Conservation (phyloP, 345 rosid genomes). For the Noccaea bulbosa region DNA sequence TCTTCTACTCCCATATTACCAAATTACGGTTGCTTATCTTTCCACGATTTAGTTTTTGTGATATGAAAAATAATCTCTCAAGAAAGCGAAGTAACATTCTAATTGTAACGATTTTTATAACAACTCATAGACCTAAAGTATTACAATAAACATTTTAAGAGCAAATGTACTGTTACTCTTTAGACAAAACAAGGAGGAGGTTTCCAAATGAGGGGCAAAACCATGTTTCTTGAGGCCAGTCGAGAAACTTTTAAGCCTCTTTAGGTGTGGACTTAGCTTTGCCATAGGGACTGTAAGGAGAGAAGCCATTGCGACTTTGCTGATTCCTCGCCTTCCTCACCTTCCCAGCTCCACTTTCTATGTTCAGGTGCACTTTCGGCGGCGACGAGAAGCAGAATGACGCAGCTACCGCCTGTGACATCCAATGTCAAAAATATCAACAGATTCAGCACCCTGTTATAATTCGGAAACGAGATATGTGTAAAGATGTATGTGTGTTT, state of each 20-base stretch:
- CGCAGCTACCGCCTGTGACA: constrained; percentile 77
- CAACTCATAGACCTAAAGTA: constrained; percentile 9
- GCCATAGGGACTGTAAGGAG: constrained; percentile 81
- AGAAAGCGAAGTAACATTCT: no score
- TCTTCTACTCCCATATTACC: no score
- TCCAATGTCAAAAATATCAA: background rate
- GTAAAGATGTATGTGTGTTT: background rate
- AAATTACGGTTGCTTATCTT: no score
- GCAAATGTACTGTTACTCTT: background rate
- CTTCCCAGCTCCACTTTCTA: constrained; percentile 89
- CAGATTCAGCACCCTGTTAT: background rate
- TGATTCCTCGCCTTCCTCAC: constrained; percentile 63
- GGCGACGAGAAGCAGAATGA: constrained; percentile 92
- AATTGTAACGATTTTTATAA: constrained; percentile 18
- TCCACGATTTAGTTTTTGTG: no score
- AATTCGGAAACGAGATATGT: background rate
- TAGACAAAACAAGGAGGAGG: constrained; percentile 28
- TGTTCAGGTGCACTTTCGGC: constrained; percentile 81
- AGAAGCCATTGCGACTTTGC: constrained; percentile 60
- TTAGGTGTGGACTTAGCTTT: constrained; percentile 57
- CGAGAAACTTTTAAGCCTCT: constrained; percentile 18
- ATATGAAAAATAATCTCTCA: no score
- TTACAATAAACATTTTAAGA: constrained; percentile 21
- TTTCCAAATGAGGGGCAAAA: background rate
- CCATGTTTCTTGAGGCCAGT: background rate